Base-by-base conservation (phyloP, 2,329 filamentous ascomycete species). In the Fusarium nodosum region DNA sequence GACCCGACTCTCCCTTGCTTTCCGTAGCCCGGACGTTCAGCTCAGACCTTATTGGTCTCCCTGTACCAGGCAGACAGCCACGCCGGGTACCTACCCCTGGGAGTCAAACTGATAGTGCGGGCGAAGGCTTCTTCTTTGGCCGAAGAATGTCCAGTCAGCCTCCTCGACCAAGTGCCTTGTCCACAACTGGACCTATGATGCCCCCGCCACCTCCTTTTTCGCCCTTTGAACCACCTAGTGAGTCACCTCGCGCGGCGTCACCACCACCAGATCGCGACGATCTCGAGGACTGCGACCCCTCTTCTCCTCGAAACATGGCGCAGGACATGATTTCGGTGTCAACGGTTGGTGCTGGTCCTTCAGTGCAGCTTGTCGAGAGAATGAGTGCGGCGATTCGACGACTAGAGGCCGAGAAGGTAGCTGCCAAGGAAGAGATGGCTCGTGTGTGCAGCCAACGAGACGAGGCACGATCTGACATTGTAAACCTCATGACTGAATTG, bases 381-480 rank as follows among this genome's bases (percentile, higher is more conserved):
- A 97, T 99, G 93, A 97, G 93, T 75, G 93, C 94, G 4, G 93
- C 94, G 0, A 94, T 99, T 45, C 91, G 96, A 12, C 89, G 95
- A 8, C 84, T 99, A 0, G 96, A 99, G 77, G 93, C 90, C 50
- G 96, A 99, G 77, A 97, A 97, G 77, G 93, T 96, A 2, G 92
- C 91, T 2, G 90, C 91, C 16, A 93, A 92, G 75, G 96, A 99
- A 77, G 96, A 99, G 78, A 85, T 97, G 69, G 84, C 87, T 0
- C 86, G 95, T 10, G 87, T 99, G 20, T 89, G 90, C 8, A 85
- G 87, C n/a, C 96, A 99, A 79, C 87, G 96, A 47, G 96, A 99
- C 75, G 94, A 97, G 77, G 93, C 95, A 4, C 86, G 96, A n/a
- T 86, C 90, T 54, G 94, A 98, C 79, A 93, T 98, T n/a, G 93